These are phyloP conservation scores for Colletotrichum sp. DNA, from an alignment of 2,329 filamentous ascomycete species.

Conservation along the genomic window DNA sequence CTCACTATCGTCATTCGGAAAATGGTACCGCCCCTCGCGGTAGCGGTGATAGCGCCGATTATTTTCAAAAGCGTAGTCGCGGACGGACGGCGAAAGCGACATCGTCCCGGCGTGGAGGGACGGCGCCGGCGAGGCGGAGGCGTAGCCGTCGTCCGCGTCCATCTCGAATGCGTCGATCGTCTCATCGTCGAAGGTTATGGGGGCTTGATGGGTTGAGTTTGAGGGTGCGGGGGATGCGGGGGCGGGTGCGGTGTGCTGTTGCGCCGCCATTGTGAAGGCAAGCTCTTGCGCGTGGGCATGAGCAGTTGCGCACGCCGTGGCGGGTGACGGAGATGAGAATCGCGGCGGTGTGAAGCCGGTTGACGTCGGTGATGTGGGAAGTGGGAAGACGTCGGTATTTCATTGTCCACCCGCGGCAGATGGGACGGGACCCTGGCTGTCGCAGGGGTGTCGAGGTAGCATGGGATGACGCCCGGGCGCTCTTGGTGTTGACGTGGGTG, in stretches of 20 bases:
- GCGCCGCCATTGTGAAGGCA: neutral
- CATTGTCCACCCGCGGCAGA: neutral
- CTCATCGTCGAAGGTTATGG: neutral
- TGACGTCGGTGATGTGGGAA: neutral
- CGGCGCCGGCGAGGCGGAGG: slow-evolving; percentile 22
- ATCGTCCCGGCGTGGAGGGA: slow-evolving; percentile 22
- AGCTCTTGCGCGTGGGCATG: neutral
- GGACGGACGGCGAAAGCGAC: slow-evolving; percentile 38
- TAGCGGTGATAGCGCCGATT: slow-evolving; percentile 47
- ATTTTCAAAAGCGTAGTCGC: slow-evolving; percentile 46
- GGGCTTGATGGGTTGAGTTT: neutral
- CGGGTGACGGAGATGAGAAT: rapidly evolving
- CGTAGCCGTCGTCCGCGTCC: slow-evolving; percentile 14
- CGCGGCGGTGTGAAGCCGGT: neutral
- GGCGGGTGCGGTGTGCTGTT: neutral
- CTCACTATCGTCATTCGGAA: slow-evolving; percentile 49
- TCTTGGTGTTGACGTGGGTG: neutral
- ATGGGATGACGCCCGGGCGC: neutral
- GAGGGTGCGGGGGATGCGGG: neutral
- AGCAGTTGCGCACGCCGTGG: neutral
- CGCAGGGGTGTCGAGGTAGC: neutral
- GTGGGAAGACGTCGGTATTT: neutral
- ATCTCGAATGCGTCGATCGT: neutral
- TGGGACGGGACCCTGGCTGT: neutral
- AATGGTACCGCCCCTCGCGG: slow-evolving; percentile 45